A percentile compares a stretch with the other conserved stretches of the same genome.
Evolutionary conservation across 257 asterid genomes (phyloP).

Genomic region (Scutellaria galericulata): DNA sequence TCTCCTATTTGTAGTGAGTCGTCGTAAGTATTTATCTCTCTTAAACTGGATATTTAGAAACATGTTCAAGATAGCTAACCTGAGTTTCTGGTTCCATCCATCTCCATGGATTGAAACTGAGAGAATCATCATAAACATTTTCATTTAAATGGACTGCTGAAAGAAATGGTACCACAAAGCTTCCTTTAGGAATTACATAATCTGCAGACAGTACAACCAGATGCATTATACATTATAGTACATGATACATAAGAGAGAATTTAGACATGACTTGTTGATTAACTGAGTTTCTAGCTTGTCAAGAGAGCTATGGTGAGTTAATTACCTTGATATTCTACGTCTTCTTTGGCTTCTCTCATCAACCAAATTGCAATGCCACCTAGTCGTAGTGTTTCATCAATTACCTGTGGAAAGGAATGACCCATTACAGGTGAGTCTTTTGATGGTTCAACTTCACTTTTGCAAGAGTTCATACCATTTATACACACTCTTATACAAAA

Average conservation of each 20-base stretch:
- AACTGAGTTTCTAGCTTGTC: no score
- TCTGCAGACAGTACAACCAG: conserved; percentile 48
- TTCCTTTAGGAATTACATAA: conserved; percentile 77
- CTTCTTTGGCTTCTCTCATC: conserved; percentile 88
- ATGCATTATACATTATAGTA: no score
- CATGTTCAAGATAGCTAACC: conserved; percentile 44
- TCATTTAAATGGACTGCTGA: conserved; percentile 84
- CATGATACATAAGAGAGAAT: no score
- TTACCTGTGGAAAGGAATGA: conserved; percentile 54
- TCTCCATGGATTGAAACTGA: conserved; percentile 87
- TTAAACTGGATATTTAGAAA: background rate
- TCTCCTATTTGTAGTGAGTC: conserved; percentile 54
- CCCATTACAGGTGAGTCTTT: background rate
- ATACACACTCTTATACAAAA: background rate
- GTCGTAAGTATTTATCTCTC: no score
- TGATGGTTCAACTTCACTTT: background rate
- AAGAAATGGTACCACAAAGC: conserved; percentile 89
- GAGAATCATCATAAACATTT: conserved; percentile 60
- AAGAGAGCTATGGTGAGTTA: background rate
- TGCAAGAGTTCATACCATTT: background rate
- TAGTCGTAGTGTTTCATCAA: conserved; percentile 84
- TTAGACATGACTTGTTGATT: no score
- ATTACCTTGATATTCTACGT: conserved; percentile 70
- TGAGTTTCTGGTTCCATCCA: conserved; percentile 85
- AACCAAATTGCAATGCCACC: conserved; percentile 95